A percentile compares a stretch with the other conserved stretches of the same genome.
Evolutionary conservation across 495 filamentous ascomycete genomes (phyloP).

Genomic region (Lasiosphaeriaceae sp.): DNA sequence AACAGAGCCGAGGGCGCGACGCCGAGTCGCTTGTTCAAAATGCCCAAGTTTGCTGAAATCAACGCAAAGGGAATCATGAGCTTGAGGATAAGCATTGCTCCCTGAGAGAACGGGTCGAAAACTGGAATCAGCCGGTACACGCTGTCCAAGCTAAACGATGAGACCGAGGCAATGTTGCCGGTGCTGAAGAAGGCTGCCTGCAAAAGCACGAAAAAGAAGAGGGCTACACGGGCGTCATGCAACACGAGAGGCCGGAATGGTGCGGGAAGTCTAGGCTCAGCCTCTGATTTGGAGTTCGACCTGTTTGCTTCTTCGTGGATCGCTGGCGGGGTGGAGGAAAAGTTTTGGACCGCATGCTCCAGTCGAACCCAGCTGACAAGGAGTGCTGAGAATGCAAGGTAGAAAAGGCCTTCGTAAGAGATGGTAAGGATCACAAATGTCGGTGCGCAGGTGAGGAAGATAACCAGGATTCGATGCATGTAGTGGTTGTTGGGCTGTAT

Average conservation of each 20-base stretch:
- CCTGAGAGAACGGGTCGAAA: slow-evolving; percentile 92
- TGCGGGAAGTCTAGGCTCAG: slow-evolving; percentile 19
- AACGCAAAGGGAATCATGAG: slow-evolving; percentile 90
- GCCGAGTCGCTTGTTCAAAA: slow-evolving; percentile 81
- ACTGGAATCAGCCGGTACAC: slow-evolving; percentile 89
- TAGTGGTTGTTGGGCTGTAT: slow-evolving; percentile 83
- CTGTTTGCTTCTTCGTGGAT: slow-evolving; percentile 24
- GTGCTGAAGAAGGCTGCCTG: slow-evolving; percentile 97
- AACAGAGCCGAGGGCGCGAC: slow-evolving; percentile 83
- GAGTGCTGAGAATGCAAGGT: slow-evolving; percentile 79
- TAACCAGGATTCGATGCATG: slow-evolving; percentile 79
- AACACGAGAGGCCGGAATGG: slow-evolving; percentile 71
- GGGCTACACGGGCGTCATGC: slow-evolving; percentile 75
- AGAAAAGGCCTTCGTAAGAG: slow-evolving; percentile 97
- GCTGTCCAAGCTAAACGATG: slow-evolving; percentile 89
- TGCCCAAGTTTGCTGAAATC: slow-evolving; percentile 88
- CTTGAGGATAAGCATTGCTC: slow-evolving; percentile 82
- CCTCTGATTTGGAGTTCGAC: slow-evolving; percentile 23
- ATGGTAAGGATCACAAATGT: slow-evolving; percentile 96
- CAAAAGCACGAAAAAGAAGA: slow-evolving; percentile 93
- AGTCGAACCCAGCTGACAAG: slow-evolving; percentile 87
- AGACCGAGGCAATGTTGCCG: slow-evolving; percentile 92
- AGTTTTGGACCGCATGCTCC: slow-evolving; percentile 73
- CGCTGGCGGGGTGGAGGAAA: slow-evolving; percentile 24
- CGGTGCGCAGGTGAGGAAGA: slow-evolving; percentile 92